Conservation (phyloP, 1,284 basidiomycete genomes). For the Heimioporus retisporus region DNA sequence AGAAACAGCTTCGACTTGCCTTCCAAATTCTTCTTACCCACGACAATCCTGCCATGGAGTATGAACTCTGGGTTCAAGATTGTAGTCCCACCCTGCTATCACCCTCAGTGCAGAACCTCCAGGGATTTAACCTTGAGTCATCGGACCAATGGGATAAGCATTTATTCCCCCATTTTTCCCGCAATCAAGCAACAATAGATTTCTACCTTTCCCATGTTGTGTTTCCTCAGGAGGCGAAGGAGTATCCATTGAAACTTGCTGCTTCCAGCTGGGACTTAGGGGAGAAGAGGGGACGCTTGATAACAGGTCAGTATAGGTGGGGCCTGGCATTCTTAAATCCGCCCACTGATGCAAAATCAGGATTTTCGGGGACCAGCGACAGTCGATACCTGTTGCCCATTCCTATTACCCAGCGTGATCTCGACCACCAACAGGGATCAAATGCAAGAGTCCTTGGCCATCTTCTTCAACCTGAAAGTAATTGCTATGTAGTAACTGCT, state of each 20-base stretch:
- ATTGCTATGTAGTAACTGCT: background rate
- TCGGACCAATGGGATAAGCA: conserved; percentile 39
- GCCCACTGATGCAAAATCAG: conserved; percentile 1
- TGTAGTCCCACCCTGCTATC: conserved; percentile 45
- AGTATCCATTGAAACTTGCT: conserved; percentile 55
- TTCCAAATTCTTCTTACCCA: conserved; percentile 52
- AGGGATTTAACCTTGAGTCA: conserved; percentile 39
- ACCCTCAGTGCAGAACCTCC: conserved; percentile 23
- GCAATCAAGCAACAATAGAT: conserved; percentile 52
- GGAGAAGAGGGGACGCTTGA: conserved; percentile 22
- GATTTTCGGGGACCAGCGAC: conserved; percentile 33
- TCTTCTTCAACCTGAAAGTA: background rate
- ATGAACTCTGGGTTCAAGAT: conserved; percentile 49
- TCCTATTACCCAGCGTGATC: conserved; percentile 17
- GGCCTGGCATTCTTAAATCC: background rate
- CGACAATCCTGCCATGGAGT: conserved; percentile 44
- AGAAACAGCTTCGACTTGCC: conserved; percentile 46
- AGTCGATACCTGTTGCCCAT: conserved; percentile 21
- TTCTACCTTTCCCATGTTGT: conserved; percentile 53
- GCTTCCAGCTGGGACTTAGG: conserved; percentile 63
- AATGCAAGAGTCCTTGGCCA: background rate
- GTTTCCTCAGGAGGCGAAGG: conserved; percentile 44
- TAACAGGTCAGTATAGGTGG: conserved; percentile 17
- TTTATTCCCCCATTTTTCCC: conserved; percentile 47
- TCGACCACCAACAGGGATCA: background rate